Conservation (phyloP, 1,139 yeast genomes). For the Diutina rugosa region DNA sequence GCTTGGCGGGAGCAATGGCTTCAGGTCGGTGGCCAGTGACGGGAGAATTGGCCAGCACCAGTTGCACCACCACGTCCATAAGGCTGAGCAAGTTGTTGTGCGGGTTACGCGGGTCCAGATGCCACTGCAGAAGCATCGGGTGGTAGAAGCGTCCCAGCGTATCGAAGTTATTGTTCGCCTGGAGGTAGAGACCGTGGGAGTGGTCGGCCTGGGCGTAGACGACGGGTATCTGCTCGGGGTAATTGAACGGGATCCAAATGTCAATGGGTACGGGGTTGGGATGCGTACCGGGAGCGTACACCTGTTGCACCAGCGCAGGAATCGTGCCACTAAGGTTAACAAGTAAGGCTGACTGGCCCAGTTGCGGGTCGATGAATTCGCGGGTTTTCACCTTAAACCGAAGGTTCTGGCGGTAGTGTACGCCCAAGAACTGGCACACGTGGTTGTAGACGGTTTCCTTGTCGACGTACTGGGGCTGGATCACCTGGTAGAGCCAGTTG, state of each 20-base stretch:
- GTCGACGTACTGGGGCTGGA: constrained; percentile 39
- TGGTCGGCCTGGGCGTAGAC: constrained; percentile 40
- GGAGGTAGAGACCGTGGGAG: constrained; percentile 13
- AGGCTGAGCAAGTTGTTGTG: constrained; percentile 25
- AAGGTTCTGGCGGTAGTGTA: constrained; percentile 19
- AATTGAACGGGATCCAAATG: constrained; percentile 65
- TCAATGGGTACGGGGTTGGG: constrained; percentile 42
- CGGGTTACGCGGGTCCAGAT: constrained; percentile 5
- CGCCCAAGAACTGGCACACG: constrained; percentile 38
- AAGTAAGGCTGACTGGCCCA: not conserved
- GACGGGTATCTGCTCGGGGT: constrained; percentile 56
- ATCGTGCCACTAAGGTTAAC: not conserved
- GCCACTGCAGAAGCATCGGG: constrained; percentile 58
- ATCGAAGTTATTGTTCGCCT: constrained; percentile 61
- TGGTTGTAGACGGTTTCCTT: constrained; percentile 49
- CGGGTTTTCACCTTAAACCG: constrained; percentile 55
- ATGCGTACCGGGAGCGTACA: constrained; percentile 20
- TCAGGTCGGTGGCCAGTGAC: not conserved
- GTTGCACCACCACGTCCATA: constrained; percentile 8
- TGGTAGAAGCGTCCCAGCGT: constrained; percentile 64
- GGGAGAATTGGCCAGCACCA: not conserved
- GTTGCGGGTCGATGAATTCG: constrained; percentile 33
- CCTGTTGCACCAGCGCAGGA: constrained; percentile 18
- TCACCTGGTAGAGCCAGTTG: constrained; percentile 31
- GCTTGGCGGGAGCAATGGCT: not conserved